A percentile compares a stretch with the other conserved stretches of the same genome.
Evolutionary conservation across 176 grass and related monocot genomes (phyloP).

Genomic region (Pontederia crassipes): DNA sequence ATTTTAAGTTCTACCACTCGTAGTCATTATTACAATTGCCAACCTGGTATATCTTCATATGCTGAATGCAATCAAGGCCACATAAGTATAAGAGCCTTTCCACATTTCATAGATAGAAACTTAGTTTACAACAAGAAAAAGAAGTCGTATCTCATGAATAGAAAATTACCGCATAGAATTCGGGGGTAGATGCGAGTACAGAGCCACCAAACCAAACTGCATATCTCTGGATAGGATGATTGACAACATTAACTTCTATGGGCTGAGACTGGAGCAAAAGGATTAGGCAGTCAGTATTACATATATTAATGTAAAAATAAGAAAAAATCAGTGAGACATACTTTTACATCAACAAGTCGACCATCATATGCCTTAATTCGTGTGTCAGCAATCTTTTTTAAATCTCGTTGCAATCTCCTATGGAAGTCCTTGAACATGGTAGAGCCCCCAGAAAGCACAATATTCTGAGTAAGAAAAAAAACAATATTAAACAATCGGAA

Average conservation of each 20-base stretch:
- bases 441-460: slow-evolving; percentile 92
- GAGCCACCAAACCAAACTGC: slow-evolving; percentile 99
- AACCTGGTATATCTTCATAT: too few species aligned
- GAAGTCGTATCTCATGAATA: slow-evolving; percentile 1
- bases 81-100: too few species aligned
- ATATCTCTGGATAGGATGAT: slow-evolving; percentile 91
- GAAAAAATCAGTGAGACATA: slow-evolving; percentile 24
- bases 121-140: background rate
- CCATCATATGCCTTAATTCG: slow-evolving; percentile 48
- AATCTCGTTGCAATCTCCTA: slow-evolving; percentile 88
- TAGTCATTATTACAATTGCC: too few species aligned
- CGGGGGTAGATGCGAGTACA: slow-evolving; percentile 88
- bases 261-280: slow-evolving; percentile 64
- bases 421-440: slow-evolving; percentile 99
- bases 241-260: slow-evolving; percentile 90
- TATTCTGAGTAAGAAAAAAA: slow-evolving; percentile 55
- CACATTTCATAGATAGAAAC: too few species aligned
- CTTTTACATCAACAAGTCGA: slow-evolving; percentile 60
- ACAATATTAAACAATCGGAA: slow-evolving; percentile 3
- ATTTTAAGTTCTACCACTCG: too few species aligned
- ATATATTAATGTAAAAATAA: background rate
- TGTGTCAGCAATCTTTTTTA: slow-evolving; percentile 97
- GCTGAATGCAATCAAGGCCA: too few species aligned
- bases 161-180: slow-evolving; percentile 83
- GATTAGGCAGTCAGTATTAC: slow-evolving; percentile 7